Percentiles rank a stretch among this genome's conserved stretches.
These are phyloP conservation scores for Mycena latifolia DNA, from an alignment of 768 basidiomycete genomes.

Conservation along the genomic window DNA sequence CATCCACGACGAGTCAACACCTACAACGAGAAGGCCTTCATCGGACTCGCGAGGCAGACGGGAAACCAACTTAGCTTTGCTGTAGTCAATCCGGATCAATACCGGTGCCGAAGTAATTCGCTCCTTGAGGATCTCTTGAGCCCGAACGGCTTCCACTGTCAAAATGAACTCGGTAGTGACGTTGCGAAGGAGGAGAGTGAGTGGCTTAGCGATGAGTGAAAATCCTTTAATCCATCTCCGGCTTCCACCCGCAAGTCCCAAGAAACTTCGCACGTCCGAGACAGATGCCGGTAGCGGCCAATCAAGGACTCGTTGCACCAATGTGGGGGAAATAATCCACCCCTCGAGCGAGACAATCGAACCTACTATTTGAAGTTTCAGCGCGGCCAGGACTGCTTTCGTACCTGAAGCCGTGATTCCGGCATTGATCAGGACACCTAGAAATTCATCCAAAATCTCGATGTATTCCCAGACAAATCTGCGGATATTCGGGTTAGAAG, in stretches of 20 bases:
- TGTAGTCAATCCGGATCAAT: conserved; percentile 49
- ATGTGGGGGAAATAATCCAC: conserved; percentile 40
- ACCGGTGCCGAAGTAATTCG: conserved; percentile 41
- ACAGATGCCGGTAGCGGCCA: conserved; percentile 38
- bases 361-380: conserved; percentile 44
- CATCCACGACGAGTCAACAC: conserved; percentile 48
- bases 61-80: conserved; percentile 9
- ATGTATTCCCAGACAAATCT: conserved; percentile 47
- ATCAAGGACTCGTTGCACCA: conserved; percentile 43
- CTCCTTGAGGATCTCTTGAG: conserved; percentile 43
- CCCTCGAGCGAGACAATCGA: conserved; percentile 44
- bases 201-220: conserved; percentile 40
- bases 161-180: conserved; percentile 42
- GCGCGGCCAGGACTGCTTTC: conserved; percentile 42
- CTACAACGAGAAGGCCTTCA: conserved; percentile 44
- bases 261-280: conserved; percentile 41
- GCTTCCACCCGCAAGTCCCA: conserved; percentile 40
- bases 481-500: conserved; percentile 40
- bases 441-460: conserved; percentile 20
- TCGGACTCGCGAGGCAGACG: conserved; percentile 30
- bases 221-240: conserved; percentile 44
- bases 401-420: conserved; percentile 48
- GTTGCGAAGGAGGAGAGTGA: conserved; percentile 34
- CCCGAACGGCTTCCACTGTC: conserved; percentile 36
- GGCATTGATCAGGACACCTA: conserved; percentile 35